Evolutionary conservation across 2,329 filamentous ascomycete species (phyloP).

Genomic region (Chrysoporthe deuterocubensis): DNA sequence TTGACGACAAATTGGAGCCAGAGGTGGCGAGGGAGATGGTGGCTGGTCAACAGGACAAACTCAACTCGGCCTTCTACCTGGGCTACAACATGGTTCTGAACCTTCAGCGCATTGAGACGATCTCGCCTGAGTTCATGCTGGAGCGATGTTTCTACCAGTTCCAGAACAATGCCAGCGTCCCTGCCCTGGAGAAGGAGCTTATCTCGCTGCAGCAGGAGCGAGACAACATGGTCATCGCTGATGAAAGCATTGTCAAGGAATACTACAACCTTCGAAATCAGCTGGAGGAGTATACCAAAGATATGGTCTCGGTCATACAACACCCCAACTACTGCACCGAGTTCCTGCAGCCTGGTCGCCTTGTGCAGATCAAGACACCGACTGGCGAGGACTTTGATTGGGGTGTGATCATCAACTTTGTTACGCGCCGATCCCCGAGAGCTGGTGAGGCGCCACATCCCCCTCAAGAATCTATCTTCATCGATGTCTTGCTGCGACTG

Average conservation of each 20-base stretch:
- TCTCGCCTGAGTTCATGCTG: conserved; percentile 98
- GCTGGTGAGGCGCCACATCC: conserved; percentile 69
- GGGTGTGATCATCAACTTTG: conserved; percentile 84
- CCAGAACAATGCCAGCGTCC: conserved; percentile 89
- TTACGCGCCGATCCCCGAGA: conserved; percentile 67
- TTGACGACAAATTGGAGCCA: conserved; percentile 94
- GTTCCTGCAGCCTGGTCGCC: conserved; percentile 84
- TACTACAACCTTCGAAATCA: conserved; percentile 91
- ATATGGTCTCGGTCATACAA: conserved; percentile 90
- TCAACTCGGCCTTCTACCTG: conserved; percentile 96
- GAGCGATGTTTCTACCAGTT: conserved; percentile 98
- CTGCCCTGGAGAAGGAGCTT: conserved; percentile 80
- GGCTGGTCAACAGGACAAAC: conserved; percentile 91
- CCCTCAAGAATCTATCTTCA: conserved; percentile 77
- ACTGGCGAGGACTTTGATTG: conserved; percentile 85
- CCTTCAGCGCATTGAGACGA: conserved; percentile 95
- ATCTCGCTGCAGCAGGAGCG: conserved; percentile 76
- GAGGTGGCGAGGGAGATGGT: conserved; percentile 94
- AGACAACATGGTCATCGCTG: conserved; percentile 74
- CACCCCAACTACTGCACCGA: conserved; percentile 85
- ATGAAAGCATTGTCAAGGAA: conserved; percentile 88
- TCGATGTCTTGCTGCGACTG: conserved; percentile 77
- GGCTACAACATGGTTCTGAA: conserved; percentile 99
- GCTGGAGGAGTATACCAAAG: conserved; percentile 79
- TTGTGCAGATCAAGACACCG: conserved; percentile 82